Base-by-base conservation (phyloP, 1,139 yeast genomes). In the Spencermartinsiella ligniputridi region DNA sequence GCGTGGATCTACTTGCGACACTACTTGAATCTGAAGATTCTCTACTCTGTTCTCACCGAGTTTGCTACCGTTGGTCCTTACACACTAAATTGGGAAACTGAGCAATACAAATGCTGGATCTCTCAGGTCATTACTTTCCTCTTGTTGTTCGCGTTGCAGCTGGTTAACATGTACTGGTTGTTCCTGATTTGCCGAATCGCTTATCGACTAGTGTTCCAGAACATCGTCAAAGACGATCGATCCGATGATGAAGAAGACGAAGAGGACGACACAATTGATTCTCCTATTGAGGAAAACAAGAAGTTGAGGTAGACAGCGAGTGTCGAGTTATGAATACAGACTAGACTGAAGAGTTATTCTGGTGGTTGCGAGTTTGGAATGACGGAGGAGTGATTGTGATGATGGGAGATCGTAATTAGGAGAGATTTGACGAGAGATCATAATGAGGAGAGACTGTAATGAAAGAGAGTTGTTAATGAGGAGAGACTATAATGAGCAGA, bases 21-120 rank as follows among this genome's bases (percentile, higher is more conserved):
- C 62, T 87, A 79, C 63, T 67, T 89, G 53, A 92, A 90, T 65
- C 60, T 90, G 51, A 77, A 71, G 58, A 85, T 92, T 51, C 74
- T 92, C 55, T 87, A 87, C 84, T 89, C 97, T 1, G 83, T 92
- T 27, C 70, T 85, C 44, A 89, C 97, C 20, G 95, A 89, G 63
- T 92, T 86, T 67, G 76, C 74, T 53, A 78, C 94, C 2, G 88
- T 87, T 29, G 97, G 97, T 39, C 81, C 82, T 50, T 89, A 75
- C 69, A 76, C 75, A 46, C 73, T 94, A 56, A 81, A 88, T 69
- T 92, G 90, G 81, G 87, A 76, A n/a, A 82, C 94, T 25, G 92
- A 89, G 63, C 96, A 90, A 65, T 92, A 90, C 72, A 92, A 94
- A 68, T 92, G 97, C 69, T 88, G 87, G 83, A 86, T 94, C 54